Conservation (phyloP, 129 eudicot species). For the Dittrichia graveolens region DNA sequence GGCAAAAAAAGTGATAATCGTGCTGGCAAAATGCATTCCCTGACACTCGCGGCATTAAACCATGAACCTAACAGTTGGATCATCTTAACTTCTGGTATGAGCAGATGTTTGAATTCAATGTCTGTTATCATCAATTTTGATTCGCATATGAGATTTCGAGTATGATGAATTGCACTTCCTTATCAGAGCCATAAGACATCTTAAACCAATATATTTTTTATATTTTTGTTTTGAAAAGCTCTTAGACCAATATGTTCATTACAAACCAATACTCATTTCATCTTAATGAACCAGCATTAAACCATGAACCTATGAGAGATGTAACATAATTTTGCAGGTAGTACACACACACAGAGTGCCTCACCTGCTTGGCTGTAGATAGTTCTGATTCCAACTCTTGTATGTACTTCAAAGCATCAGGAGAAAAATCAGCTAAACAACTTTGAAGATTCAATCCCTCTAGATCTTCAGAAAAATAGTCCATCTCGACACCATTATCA, state of each 20-base stretch:
- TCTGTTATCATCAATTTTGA: neutral
- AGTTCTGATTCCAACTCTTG: conserved; percentile 65
- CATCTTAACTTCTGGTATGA: neutral
- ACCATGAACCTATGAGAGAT: neutral
- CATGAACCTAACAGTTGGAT: no score
- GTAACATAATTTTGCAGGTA: neutral
- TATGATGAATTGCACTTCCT: no score
- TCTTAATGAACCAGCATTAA: neutral
- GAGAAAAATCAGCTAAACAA: conserved; percentile 53
- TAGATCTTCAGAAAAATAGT: conserved; percentile 23
- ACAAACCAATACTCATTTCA: neutral
- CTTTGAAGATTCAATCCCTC: conserved; percentile 31
- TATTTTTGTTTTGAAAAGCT: no score
- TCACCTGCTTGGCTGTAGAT: conserved; percentile 53
- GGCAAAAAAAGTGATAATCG: no score
- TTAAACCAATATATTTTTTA: neutral
- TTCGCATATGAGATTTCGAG: neutral
- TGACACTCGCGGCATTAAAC: no score
- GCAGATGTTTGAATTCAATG: neutral
- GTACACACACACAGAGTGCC: neutral
- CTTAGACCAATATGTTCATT: neutral
- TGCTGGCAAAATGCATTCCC: no score
- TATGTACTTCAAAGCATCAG: conserved; percentile 56
- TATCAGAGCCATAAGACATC: neutral
- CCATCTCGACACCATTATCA: conserved; percentile 25